Percentiles rank a stretch among this genome's conserved stretches.
Conservation (phyloP, 345 rosid species). For the Syzygium oleosum region DNA sequence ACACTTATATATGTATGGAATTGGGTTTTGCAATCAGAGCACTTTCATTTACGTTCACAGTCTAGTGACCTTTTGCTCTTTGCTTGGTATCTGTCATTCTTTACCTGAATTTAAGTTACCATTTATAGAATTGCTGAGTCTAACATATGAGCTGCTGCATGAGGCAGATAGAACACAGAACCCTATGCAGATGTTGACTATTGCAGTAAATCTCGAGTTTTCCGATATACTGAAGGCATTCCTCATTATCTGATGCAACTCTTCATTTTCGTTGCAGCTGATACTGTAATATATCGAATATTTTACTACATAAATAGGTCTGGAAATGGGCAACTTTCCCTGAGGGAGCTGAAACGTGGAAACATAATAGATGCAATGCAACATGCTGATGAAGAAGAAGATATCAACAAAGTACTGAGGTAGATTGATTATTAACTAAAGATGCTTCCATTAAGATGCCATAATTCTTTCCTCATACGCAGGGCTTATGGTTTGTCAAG, state of each 20-base stretch:
- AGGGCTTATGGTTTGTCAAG: neutral
- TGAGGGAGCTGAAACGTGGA: slow-evolving; percentile 93
- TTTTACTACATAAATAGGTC: slow-evolving; percentile 88
- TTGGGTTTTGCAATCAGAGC: neutral
- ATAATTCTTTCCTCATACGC: neutral
- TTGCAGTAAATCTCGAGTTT: neutral
- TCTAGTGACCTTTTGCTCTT: neutral
- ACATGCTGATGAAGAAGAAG: slow-evolving; percentile 97
- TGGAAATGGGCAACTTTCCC: slow-evolving; percentile 77
- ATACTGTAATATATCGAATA: slow-evolving; percentile 96
- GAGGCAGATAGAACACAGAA: neutral
- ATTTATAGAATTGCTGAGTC: neutral
- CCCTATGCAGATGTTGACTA: neutral
- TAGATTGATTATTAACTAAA: slow-evolving; percentile 4
- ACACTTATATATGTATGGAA: neutral
- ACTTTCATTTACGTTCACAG: neutral
- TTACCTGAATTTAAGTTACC: neutral
- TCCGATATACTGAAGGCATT: neutral
- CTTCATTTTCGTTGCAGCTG: slow-evolving; percentile 54
- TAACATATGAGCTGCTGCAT: neutral
- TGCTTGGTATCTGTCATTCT: neutral
- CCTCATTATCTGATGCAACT: neutral
- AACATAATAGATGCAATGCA: slow-evolving; percentile 83
- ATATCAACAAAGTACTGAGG: slow-evolving; percentile 97
- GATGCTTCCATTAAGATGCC: neutral